These are phyloP conservation scores for Hibiscus tridactylites DNA, from an alignment of 345 rosid genomes.

Conservation along the genomic window DNA sequence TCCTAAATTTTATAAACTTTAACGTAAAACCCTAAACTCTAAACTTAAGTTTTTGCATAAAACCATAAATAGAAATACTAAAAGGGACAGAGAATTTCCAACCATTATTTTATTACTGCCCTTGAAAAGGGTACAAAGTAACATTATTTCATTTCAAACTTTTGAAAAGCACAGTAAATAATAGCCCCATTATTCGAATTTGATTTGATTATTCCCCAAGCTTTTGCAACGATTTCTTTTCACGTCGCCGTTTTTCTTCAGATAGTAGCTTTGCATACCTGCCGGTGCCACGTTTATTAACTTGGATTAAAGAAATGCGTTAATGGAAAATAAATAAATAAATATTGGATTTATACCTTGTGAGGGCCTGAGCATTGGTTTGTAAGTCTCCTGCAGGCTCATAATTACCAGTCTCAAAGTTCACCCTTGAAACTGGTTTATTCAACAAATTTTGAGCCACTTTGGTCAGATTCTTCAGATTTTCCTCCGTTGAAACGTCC, in stretches of 20 bases:
- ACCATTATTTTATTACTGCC: neutral
- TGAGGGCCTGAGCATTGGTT: neutral
- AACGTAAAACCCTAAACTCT: too few species aligned
- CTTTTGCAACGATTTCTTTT: neutral
- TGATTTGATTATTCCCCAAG: neutral
- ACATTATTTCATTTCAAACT: neutral
- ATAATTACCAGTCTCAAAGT: neutral
- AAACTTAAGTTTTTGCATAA: too few species aligned
- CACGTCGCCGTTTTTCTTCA: neutral
- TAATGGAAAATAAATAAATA: neutral
- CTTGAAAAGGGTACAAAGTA: neutral
- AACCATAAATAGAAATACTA: too few species aligned
- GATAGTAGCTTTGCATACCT: neutral
- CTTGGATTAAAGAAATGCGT: neutral
- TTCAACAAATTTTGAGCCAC: neutral
- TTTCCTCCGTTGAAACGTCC: neutral
- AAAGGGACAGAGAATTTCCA: too few species aligned
- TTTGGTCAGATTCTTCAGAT: neutral
- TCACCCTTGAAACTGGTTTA: neutral
- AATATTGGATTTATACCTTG: neutral
- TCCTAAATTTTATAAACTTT: too few species aligned
- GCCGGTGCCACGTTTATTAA: neutral
- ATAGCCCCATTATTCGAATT: neutral
- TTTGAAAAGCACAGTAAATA: neutral
- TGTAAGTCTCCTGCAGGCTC: neutral